Evolutionary conservation across 2,329 filamentous ascomycete species (phyloP).

Genomic region (Hypoxylon sp.): DNA sequence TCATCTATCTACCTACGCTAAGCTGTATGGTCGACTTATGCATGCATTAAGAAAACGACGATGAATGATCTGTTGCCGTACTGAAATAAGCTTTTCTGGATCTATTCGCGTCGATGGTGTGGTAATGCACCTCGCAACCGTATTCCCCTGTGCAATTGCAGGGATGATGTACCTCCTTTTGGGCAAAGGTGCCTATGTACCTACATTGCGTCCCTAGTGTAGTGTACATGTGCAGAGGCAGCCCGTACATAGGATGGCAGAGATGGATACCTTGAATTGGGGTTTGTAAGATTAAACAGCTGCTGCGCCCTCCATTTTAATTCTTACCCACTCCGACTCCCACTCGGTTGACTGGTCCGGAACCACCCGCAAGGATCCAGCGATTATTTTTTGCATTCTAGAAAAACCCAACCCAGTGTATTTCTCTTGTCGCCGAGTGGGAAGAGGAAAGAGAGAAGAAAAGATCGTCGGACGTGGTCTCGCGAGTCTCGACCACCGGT

Average conservation of each 20-base stretch:
- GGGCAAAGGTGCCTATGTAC: conserved; percentile 9
- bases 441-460: background rate
- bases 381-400: conserved; percentile 34
- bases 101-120: conserved; percentile 13
- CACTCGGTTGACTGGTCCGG: conserved; percentile 18
- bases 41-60: background rate
- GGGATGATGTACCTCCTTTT: conserved; percentile 23
- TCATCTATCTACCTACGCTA: background rate
- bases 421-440: background rate
- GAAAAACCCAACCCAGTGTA: conserved; percentile 13
- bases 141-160: conserved; percentile 19
- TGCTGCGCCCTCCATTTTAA: conserved; percentile 34
- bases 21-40: background rate
- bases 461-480: conserved; percentile 29
- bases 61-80: background rate
- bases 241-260: too few relatives aligned
- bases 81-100: conserved; percentile 36
- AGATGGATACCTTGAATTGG: too few relatives aligned
- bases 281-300: conserved; percentile 34
- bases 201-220: background rate
- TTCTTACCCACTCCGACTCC: conserved; percentile 21
- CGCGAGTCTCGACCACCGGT: conserved; percentile 10
- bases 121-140: background rate
- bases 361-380: conserved; percentile 30
- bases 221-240: too few relatives aligned